These are phyloP conservation scores for Cunninghamia lanceolata DNA, from an alignment of 75 land plant genomes.

Conservation along the genomic window DNA sequence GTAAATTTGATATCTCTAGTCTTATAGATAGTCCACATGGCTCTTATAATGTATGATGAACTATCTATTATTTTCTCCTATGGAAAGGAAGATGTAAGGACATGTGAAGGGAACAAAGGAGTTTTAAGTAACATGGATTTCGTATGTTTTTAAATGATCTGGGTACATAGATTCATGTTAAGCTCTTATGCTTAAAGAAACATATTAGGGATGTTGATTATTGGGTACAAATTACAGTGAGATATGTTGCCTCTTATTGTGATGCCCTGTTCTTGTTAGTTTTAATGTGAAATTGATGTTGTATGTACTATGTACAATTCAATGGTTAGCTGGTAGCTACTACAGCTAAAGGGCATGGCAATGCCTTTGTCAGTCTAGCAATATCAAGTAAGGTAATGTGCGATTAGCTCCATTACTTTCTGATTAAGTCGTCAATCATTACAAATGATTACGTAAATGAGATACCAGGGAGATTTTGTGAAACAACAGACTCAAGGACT, in stretches of 20 bases:
- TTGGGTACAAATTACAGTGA: neutral
- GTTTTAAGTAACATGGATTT: neutral
- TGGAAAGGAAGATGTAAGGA: neutral
- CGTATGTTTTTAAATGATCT: neutral
- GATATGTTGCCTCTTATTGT: neutral
- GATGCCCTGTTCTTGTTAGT: too few species aligned
- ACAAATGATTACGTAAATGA: neutral
- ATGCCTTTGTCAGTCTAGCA: too few species aligned
- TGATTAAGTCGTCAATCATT: neutral
- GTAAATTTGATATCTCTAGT: too few species aligned
- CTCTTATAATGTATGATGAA: too few species aligned
- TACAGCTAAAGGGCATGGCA: neutral
- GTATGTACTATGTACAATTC: neutral
- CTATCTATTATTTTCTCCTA: too few species aligned
- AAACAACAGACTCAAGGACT: conserved; percentile 80
- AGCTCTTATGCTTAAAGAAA: neutral
- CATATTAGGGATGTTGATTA: neutral
- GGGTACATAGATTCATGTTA: neutral
- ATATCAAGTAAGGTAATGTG: neutral
- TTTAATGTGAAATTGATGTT: neutral
- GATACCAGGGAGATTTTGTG: conserved; percentile 92
- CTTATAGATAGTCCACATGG: too few species aligned
- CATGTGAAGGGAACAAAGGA: neutral
- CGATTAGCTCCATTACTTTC: neutral
- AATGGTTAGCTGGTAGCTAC: neutral